Evolutionary conservation across 306 rosid genomes (phyloP).

Genomic region (Pyrus pyrifolia): DNA sequence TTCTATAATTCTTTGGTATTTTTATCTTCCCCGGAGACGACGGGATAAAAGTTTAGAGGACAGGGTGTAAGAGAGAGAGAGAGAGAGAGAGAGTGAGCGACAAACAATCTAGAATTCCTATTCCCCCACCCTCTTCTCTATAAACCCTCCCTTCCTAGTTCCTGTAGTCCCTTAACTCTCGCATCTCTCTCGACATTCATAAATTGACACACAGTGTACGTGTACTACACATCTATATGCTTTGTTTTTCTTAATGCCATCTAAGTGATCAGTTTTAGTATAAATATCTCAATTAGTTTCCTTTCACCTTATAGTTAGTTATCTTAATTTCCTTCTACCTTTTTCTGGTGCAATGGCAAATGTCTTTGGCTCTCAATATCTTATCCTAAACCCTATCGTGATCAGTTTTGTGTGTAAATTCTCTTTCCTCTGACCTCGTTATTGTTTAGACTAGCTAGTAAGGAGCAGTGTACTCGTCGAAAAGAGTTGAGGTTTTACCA

Average conservation of each 20-base stretch:
- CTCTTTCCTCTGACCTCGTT: background rate
- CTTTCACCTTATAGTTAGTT: too few relatives aligned
- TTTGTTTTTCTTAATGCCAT: background rate
- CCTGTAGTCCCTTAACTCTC: background rate
- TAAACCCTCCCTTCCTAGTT: background rate
- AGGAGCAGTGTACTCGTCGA: background rate
- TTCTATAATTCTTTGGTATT: background rate
- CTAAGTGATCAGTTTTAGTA: background rate
- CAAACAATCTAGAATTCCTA: background rate
- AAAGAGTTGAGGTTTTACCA: background rate
- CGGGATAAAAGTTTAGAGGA: slow-evolving; percentile 6
- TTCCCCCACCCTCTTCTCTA: slow-evolving; percentile 6
- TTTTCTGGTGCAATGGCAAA: background rate
- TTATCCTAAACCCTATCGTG: background rate
- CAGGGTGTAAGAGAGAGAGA: background rate
- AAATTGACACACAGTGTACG: background rate
- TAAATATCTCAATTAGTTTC: background rate
- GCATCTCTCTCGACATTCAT: too few relatives aligned
- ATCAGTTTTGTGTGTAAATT: background rate
- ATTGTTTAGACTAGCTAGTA: background rate
- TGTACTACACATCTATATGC: background rate
- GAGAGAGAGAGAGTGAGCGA: background rate
- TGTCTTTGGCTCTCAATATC: background rate
- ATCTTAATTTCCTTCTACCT: background rate
- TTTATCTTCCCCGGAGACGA: slow-evolving; percentile 26